Conservation (phyloP, 768 basidiomycete species). For the Holtermannia corniformis region DNA sequence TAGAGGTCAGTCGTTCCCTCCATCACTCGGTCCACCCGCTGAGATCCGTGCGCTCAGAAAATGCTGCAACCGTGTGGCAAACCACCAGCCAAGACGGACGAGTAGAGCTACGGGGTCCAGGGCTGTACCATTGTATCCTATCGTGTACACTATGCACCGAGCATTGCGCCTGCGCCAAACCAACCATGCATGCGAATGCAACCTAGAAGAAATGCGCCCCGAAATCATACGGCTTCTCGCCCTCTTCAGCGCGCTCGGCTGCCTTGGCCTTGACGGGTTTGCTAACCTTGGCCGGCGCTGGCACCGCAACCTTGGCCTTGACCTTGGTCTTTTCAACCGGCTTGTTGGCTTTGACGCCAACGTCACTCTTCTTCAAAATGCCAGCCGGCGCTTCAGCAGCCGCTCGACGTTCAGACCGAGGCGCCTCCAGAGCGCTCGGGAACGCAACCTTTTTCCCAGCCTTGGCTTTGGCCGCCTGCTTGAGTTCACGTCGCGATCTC, state of each 20-base stretch:
- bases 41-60: slow-evolving; percentile 46
- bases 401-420: slow-evolving; percentile 2
- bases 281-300: not conserved
- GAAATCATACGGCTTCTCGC: slow-evolving; percentile 52
- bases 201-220: slow-evolving; percentile 48
- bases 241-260: slow-evolving; percentile 15
- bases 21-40: not conserved
- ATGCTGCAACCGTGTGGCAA: slow-evolving; percentile 94
- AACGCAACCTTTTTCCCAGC: slow-evolving; percentile 50
- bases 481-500: not conserved
- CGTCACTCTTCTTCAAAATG: slow-evolving; percentile 1
- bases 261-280: slow-evolving; percentile 16
- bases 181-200: not conserved
- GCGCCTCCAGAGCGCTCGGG: slow-evolving; percentile 5
- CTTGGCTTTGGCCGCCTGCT: not conserved
- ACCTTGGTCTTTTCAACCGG: not conserved
- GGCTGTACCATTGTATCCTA: not conserved
- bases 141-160: not conserved
- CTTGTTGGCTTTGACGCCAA: slow-evolving; percentile 1
- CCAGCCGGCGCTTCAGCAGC: slow-evolving; percentile 1
- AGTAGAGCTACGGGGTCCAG: slow-evolving; percentile 20
- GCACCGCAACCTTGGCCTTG: slow-evolving; percentile 1
- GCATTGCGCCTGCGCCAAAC: too few species aligned
- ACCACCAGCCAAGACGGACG: slow-evolving; percentile 78
- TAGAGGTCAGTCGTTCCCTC: slow-evolving; percentile 56